These are phyloP conservation scores for Syzygium jambos DNA, from an alignment of 345 rosid species.

Conservation along the genomic window DNA sequence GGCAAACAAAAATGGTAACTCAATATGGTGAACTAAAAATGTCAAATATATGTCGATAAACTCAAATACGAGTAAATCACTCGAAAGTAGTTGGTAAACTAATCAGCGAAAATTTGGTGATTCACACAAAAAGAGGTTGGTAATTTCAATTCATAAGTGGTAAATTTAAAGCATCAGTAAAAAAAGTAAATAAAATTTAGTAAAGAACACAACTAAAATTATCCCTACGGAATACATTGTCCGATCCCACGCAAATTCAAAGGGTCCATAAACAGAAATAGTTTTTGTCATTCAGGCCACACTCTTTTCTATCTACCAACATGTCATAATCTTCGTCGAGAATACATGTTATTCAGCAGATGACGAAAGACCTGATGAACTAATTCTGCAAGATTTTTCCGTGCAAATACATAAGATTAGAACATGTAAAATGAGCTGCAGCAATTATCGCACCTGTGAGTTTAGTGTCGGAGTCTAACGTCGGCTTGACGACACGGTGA, in stretches of 20 bases:
- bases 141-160: background rate
- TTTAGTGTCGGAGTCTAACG: background rate
- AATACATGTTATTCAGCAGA: background rate
- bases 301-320: background rate
- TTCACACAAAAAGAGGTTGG: too few relatives aligned
- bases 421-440: background rate
- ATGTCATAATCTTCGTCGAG: background rate
- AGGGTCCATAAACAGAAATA: background rate
- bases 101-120: too few relatives aligned
- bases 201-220: background rate
- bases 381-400: too few relatives aligned
- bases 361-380: background rate
- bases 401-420: background rate
- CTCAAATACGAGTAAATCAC: background rate
- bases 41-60: background rate
- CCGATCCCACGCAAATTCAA: background rate
- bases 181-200: background rate
- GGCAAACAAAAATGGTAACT: background rate
- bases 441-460: background rate
- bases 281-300: background rate
- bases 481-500: background rate
- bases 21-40: background rate
- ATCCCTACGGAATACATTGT: background rate
- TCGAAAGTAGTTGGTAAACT: too few relatives aligned
- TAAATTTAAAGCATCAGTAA: background rate